phyloP scores from a whole-genome alignment of 1,284 basidiomycete species.

The Ustilago nuda region DNA sequence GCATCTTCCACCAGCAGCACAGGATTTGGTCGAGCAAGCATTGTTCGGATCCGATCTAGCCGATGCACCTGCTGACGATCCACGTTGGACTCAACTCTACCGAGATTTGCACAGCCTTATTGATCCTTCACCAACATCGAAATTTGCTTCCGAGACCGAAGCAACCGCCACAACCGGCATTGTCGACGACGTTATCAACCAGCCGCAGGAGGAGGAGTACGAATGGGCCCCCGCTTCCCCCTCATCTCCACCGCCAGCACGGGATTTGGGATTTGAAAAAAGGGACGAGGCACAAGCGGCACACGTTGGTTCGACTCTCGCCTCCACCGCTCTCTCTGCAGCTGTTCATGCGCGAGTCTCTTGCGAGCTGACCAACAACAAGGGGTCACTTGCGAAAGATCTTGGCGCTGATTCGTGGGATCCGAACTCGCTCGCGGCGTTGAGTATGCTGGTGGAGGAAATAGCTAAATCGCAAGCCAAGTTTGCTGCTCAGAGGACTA shows the following conservation, averaged over 20 bases:
- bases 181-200: not conserved
- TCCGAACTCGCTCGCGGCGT: conserved; percentile 22
- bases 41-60: conserved; percentile 24
- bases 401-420: conserved; percentile 18
- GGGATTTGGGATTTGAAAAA: no score
- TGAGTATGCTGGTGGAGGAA: conserved; percentile 36
- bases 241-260: not conserved
- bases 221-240: conserved; percentile 15
- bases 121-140: not conserved
- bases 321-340: not conserved
- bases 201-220: not conserved
- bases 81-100: conserved; percentile 29
- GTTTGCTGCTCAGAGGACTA: conserved; percentile 29
- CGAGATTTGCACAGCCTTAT: conserved; percentile 21
- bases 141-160: not conserved
- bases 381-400: not conserved
- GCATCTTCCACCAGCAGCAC: conserved; percentile 20
- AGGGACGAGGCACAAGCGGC: not conserved
- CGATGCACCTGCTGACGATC: conserved; percentile 17
- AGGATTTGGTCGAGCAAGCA: conserved; percentile 27
- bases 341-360: conserved; percentile 21
- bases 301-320: not conserved
- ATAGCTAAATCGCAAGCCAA: conserved; percentile 27
- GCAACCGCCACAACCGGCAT: not conserved
- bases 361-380: conserved; percentile 6